Percentiles rank a stretch among this genome's conserved stretches.
Evolutionary conservation across 78 protist genomes (phyloP).

Genomic region (Dictyostelium capitatum): DNA sequence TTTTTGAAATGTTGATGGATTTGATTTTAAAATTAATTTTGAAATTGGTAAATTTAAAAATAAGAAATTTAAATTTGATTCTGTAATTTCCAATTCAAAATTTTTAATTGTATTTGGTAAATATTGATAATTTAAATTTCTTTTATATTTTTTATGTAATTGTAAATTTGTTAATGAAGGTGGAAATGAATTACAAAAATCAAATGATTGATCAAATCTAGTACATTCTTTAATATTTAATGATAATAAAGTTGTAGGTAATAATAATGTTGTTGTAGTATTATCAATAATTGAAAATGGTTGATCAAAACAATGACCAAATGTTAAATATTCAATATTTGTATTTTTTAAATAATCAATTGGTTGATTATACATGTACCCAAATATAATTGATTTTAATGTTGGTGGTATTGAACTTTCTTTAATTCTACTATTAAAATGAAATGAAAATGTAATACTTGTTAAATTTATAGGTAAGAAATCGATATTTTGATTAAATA

Average conservation of each 20-base stretch:
- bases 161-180: not conserved
- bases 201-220: conserved; percentile 23
- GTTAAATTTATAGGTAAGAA: not conserved
- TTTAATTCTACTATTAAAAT: not conserved
- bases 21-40: not conserved
- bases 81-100: not conserved
- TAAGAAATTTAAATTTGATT: not conserved
- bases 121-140: not conserved
- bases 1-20: not conserved
- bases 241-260: not conserved
- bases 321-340: not conserved
- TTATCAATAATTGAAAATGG: not conserved
- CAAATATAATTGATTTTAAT: not conserved
- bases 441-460: not conserved
- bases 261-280: not conserved
- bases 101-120: not conserved
- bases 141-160: not conserved
- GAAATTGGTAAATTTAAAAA: conserved; percentile 2
- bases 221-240: not conserved
- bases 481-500: conserved; percentile 5
- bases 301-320: not conserved
- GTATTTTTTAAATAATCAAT: not conserved
- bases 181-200: not conserved
- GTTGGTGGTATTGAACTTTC: conserved; percentile 1
- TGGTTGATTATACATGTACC: not conserved